Evolutionary conservation across 192 early-diverging fungal species (phyloP), one percentile per base, ranked within the genome.

Genomic region (Kappamyces sp.): DNA sequence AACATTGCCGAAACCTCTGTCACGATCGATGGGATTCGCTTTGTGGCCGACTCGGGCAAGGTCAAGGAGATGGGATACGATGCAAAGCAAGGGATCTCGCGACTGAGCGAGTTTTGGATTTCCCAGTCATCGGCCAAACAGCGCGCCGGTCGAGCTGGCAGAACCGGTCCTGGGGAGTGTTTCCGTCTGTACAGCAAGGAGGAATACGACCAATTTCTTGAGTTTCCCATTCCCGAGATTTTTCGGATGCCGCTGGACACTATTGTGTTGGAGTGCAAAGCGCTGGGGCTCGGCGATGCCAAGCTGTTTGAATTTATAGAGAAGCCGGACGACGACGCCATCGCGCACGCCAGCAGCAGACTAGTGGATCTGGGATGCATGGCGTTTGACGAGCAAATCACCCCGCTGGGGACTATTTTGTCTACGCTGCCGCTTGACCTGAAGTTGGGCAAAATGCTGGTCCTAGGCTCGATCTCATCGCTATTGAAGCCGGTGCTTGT

Each of bases 21-120:
- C 3, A 75, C 59, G 1, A 72, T 70, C 29, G 80, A 87, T 49
- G 83, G 81, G n/a, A 80, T 87, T 9, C 65, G 84, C 2, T 86
- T 86, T 59, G 78, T 86, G 52, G 66, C 87, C 30, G 84, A 86
- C 59, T 86, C 83, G 14, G 83, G 81, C 30, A 83, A 77, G 45
- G 84, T 86, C 22, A 86, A 85, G 63, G 84, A 86, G 60, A 74
- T 79, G 61, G 73, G 62, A 9, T 84, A 81, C 54, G 83, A 86
- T 52, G 32, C 77, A 4, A 54, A 62, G 1, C 58, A 68, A 14
- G 71, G 76, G 12, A 45, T 84, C 41, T 73, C 71, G n/a, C 66
- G 71, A 9, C 57, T 86, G 9, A 78, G 77, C 1, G 84, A 86
- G 68, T 86, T 80, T 53, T 86, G 84, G 84, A 85, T 86, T 7